phyloP scores from a whole-genome alignment of 176 grass and related monocot species.

The Cenchrus fungigraminus region DNA sequence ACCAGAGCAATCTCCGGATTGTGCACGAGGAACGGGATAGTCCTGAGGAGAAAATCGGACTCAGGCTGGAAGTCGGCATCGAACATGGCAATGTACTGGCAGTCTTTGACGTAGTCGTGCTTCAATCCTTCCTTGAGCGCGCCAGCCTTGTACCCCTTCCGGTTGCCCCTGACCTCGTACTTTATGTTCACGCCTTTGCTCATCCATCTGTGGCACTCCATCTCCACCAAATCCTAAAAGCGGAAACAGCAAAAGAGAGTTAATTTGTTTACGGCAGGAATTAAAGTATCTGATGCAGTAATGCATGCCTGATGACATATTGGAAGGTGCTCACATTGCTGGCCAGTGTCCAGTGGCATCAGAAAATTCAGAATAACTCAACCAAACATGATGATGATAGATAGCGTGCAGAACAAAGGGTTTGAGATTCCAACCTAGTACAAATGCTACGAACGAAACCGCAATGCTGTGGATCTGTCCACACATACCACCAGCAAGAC shows the following conservation, averaged over 20 bases:
- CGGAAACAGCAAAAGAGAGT: not conserved
- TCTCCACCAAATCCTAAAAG: conserved; percentile 69
- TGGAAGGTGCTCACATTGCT: no score
- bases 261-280: not conserved
- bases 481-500: not conserved
- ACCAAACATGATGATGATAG: no score
- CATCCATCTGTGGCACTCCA: conserved; percentile 76
- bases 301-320: not conserved
- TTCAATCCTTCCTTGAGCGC: conserved; percentile 84
- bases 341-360: not conserved
- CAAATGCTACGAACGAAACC: not conserved
- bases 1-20: conserved; percentile 85
- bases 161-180: conserved; percentile 73
- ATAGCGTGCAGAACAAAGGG: not conserved
- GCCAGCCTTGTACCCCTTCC: conserved; percentile 95
- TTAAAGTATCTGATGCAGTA: not conserved
- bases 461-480: not conserved
- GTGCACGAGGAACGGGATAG: conserved; percentile 84
- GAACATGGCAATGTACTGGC: conserved; percentile 92
- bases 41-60: conserved; percentile 71
- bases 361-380: not conserved
- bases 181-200: conserved; percentile 80
- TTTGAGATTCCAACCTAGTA: not conserved
- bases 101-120: conserved; percentile 63
- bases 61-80: conserved; percentile 90